phyloP scores from a whole-genome alignment of 495 filamentous ascomycete species.

The Durotheca rogersii region DNA sequence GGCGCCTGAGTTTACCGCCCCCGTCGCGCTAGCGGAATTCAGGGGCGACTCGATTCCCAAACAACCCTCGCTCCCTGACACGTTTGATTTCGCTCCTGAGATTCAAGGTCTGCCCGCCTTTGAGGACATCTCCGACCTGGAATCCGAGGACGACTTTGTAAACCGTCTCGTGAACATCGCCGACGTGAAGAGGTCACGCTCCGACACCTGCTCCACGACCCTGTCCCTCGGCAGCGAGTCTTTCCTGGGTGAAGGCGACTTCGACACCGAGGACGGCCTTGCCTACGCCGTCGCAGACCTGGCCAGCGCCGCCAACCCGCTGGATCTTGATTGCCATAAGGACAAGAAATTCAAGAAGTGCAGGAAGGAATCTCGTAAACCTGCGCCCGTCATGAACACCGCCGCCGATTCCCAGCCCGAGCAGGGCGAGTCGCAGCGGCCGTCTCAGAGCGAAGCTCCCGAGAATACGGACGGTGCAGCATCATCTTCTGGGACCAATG shows the following conservation, averaged over 20 bases:
- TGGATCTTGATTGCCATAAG: slow-evolving; percentile 49
- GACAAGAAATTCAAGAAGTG: slow-evolving; percentile 68
- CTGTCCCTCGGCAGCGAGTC: slow-evolving; percentile 70
- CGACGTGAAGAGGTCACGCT: slow-evolving; percentile 74
- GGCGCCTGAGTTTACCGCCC: slow-evolving; percentile 63
- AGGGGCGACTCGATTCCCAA: slow-evolving; percentile 56
- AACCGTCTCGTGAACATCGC: slow-evolving; percentile 73
- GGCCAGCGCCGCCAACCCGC: slow-evolving; percentile 50
- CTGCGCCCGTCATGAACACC: slow-evolving; percentile 47
- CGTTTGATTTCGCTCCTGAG: slow-evolving; percentile 56
- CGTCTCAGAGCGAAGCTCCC: slow-evolving; percentile 31
- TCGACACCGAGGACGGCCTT: slow-evolving; percentile 71
- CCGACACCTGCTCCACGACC: slow-evolving; percentile 64
- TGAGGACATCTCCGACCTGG: slow-evolving; percentile 85
- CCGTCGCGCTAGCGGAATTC: slow-evolving; percentile 64
- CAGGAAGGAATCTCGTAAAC: slow-evolving; percentile 45
- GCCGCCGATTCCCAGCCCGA: slow-evolving; percentile 44
- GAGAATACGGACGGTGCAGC: slow-evolving; percentile 29
- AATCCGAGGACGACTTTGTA: slow-evolving; percentile 88
- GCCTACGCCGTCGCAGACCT: slow-evolving; percentile 55
- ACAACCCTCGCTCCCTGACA: slow-evolving; percentile 51
- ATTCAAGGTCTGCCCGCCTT: slow-evolving; percentile 69
- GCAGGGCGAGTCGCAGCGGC: slow-evolving; percentile 40
- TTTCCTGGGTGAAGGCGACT: slow-evolving; percentile 72
- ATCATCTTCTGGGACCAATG: slow-evolving; percentile 23